Evolutionary conservation across 371 early-diverging fungal genomes (phyloP), one percentile per base, ranked within the genome.

Genomic region (Apophysomyces trapeziformis): DNA sequence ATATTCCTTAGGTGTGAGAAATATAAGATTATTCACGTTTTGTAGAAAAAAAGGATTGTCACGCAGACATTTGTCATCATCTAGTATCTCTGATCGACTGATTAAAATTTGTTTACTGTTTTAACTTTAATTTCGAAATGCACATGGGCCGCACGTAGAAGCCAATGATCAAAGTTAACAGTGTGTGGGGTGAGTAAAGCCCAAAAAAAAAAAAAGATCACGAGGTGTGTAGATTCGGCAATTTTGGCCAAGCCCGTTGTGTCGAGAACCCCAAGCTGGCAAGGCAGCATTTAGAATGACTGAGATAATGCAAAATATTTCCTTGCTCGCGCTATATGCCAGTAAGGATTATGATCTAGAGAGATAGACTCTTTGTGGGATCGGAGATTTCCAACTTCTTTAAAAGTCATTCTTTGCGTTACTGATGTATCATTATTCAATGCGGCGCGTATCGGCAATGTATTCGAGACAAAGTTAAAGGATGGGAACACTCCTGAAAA

Each of bases 151-250:
- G 80, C 57, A 83, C 77, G 4, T 57, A 57, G 43, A 26, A 26
- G 32, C 73, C 83, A 12, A 83, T 83, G 83, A 65, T 78, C 56
- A 83, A 80, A 63, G 77, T 73, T 8, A 11, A 73, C 65, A 14
- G 56, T 83, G 36, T 80, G 75, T 47, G 83, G 80, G 68, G 70
- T 72, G 70, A 63, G 47, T 26, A 26, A 26, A 26, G 45, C 18
- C 26, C 16, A 32, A 46, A 61, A 37, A 50, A 46, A 35, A 60
- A 18, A 47, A 47, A 47, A 46, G 5, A 37, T 37, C 35, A 56
- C 57, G 45, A 50, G 54, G 54, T 50, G 21, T 50, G 16, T 21
- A 9, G 0, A 38, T 39, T 59, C 54, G 54, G 54, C 54, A 43
- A 57, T 38, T 32, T 59, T 56, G 44, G 54, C 18, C 59, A 68